Base-by-base conservation (phyloP, 2,329 filamentous ascomycete genomes). In the Tolypocladium endophyticum region DNA sequence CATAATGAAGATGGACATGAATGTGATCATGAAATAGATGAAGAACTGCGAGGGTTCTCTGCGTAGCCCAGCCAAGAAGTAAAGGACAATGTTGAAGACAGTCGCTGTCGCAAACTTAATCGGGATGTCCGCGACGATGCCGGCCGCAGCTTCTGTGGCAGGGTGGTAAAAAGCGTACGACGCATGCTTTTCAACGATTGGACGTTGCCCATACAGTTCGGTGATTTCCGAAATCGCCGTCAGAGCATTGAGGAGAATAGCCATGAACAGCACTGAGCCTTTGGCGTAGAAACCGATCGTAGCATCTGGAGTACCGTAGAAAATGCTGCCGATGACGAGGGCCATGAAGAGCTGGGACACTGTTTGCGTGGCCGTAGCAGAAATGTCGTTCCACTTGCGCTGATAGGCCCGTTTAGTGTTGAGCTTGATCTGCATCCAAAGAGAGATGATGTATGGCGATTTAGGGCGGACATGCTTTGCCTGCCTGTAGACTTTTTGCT, bases 11-110 rank as follows among this genome's bases (percentile, higher is more conserved):
- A 85, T 90, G 1, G 82, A 79, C 20, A 85, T 73, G 69, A 88
- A 89, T 0, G 83, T 86, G 64, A 92, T 80, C 23, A 94, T 74
- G 62, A 88, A 81, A 75, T 87, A 94, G 63, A 90, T 79, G 74
- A 94, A 94, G 77, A 92, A 94, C 1, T 83, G 76, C 0, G 80
- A 83, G 0, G 88, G 77, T 57, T 84, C 81, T 35, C 87, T 79
- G 1, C 77, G 71, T 2, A 85, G 72, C 1, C 76, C 77, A 1
- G 79, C 69, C 66, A 86, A 68, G 65, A 86, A 87, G 69, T 87
- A 87, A 3, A 86, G 68, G 18, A 82, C 74, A 4, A 84, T 60
- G 64, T 86, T 83, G 73, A 85, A 86, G 5, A 73, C 65, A 1
- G 75, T 68, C 0, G 79, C 75, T 0, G 76, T 76, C 4, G 75